phyloP scores from a whole-genome alignment of 306 rosid genomes.

The Lagenaria siceraria region DNA sequence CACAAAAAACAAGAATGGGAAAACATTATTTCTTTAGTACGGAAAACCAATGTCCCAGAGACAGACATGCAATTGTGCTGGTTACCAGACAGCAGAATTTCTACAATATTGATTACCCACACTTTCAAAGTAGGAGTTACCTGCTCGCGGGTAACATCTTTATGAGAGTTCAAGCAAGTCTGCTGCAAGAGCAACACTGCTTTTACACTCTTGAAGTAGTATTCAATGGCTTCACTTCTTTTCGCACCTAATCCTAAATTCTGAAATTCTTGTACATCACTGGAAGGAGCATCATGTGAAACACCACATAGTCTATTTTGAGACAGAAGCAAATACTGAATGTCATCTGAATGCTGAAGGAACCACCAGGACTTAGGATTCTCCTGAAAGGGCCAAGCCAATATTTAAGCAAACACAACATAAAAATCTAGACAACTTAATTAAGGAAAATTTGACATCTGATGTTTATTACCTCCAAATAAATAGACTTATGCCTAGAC shows the following conservation, averaged over 20 bases:
- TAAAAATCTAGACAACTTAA: background rate
- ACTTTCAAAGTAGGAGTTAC: constrained; percentile 16
- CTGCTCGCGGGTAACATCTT: constrained; percentile 60
- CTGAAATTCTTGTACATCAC: constrained; percentile 8
- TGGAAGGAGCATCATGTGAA: constrained; percentile 15
- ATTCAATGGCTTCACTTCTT: constrained; percentile 49
- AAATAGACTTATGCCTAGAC: constrained; percentile 45
- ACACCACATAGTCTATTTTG: constrained; percentile 24
- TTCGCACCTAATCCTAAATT: constrained; percentile 23
- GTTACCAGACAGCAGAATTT: background rate
- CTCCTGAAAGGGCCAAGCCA: constrained; percentile 27
- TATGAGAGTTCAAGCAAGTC: constrained; percentile 51
- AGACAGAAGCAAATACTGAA: constrained; percentile 35
- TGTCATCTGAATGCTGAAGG: constrained; percentile 42
- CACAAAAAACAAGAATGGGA: background rate
- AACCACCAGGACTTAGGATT: constrained; percentile 80
- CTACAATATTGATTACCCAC: background rate
- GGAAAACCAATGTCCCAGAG: background rate
- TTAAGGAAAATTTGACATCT: background rate
- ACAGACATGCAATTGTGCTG: background rate
- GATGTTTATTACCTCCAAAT: constrained; percentile 34
- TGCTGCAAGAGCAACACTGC: constrained; percentile 56
- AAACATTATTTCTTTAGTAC: background rate
- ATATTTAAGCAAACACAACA: background rate
- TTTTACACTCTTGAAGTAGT: constrained; percentile 61